These are phyloP conservation scores for Laetiporus sulphureus DNA, from an alignment of 1,284 basidiomycete genomes.

Conservation along the genomic window DNA sequence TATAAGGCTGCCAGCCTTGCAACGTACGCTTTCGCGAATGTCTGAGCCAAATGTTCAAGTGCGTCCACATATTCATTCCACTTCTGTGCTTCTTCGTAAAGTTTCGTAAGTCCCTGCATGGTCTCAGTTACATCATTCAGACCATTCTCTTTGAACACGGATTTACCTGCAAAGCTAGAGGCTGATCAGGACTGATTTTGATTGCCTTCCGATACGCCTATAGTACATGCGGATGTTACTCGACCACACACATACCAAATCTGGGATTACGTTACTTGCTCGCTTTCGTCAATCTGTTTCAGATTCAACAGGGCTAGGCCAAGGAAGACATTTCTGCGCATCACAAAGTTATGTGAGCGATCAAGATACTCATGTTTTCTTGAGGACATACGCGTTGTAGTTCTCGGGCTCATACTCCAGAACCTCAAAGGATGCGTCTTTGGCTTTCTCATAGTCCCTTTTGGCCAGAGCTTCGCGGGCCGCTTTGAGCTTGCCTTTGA, in stretches of 20 bases:
- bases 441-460: constrained; percentile 71
- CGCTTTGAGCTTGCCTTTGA: constrained; percentile 74
- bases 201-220: constrained; percentile 77
- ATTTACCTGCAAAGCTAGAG: constrained; percentile 73
- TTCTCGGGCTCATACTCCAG: constrained; percentile 72
- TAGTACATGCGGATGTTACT: not conserved
- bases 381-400: constrained; percentile 69
- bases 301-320: constrained; percentile 74
- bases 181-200: constrained; percentile 53
- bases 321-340: constrained; percentile 70
- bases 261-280: constrained; percentile 58
- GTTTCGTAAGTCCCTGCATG: constrained; percentile 61
- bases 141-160: not conserved
- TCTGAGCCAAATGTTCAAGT: constrained; percentile 44
- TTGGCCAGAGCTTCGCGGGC: constrained; percentile 72
- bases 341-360: no score
- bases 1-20: constrained; percentile 1
- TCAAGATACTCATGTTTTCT: no score
- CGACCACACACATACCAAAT: constrained; percentile 3
- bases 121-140: not conserved
- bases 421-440: constrained; percentile 55
- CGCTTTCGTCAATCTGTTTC: constrained; percentile 64
- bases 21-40: constrained; percentile 53
- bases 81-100: constrained; percentile 58
- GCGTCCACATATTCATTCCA: constrained; percentile 58